Base-by-base conservation (phyloP, 768 basidiomycete species). In the Tylopilus balloui region DNA sequence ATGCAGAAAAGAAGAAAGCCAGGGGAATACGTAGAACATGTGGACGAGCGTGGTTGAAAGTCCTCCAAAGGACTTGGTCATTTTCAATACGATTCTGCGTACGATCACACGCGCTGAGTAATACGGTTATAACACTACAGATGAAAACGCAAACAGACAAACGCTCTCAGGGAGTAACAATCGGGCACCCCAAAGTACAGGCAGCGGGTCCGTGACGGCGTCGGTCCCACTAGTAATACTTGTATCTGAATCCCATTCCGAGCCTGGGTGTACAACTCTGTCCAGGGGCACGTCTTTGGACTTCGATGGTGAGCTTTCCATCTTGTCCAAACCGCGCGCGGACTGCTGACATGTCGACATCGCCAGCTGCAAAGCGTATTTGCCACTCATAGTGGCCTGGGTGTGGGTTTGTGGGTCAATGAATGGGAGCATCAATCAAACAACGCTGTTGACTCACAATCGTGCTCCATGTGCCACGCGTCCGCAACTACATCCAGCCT, bases 341-440 rank as follows among this genome's bases (percentile, higher is more conserved):
- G 23, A 79, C 73, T 12, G 71, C 69, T 7, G 70, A 55, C 74
- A 81, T 76, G 60, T 83, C 77, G 45, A 78, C 73, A 51, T 83
- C 81, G 10, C 71, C 66, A 10, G 77, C 73, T 27, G 78, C 59
- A 51, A 83, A 83, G 15, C 63, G 67, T 54, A 81, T 76, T 49
- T 77, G 72, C 81, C 81, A 83, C 53, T 81, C 81, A 53, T 78
- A 81, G 57, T 81, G 81, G 55, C 76, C 81, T 83, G 48, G 14
- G 27, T 17, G 34, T 34, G 34, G 34, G 4, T 15, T 17, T 11
- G 41, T 23, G 28, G 40, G 24, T 54, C 12, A 54, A 42, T 50
- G 39, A 47, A 36, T 20, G 24, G n/a, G 27, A 40, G 27, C 25
- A 44, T 36, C 44, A 28, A 40, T 19, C 34, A 44, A 27, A 15